Evolutionary conservation across 2,329 filamentous ascomycete genomes (phyloP), one percentile per base, ranked within the genome.

Genomic region (Aspergillus nomiae): DNA sequence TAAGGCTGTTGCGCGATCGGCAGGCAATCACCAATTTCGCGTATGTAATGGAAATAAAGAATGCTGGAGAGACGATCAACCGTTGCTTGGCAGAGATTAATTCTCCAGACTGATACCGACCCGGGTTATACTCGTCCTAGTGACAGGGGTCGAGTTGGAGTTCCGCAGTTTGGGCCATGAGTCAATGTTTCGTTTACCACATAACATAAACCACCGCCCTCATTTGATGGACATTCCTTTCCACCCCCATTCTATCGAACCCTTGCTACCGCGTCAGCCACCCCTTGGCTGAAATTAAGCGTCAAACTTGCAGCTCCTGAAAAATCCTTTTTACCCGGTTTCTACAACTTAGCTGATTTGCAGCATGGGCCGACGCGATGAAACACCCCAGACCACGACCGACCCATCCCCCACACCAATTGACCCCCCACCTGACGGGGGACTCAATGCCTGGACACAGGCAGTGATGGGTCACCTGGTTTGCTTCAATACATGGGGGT

Each of bases 361-460:
- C 46, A 50, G 14, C 0, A 50, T 50, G 46, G 26, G 46, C 26
- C 26, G 11, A 30, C 24, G 26, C 46, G 14, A 30, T 19, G 46
- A 50, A 28, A n/a, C 16, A 26, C 16, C 46, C 21, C 21, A 26
- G 16, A 50, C 16, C 12, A 26, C 12, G 14, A n/a, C n/a, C 16
- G 51, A 24, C 19, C 30, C 51, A 54, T 36, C 32, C 4, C 30
- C 51, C 19, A 8, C 51, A 7, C 51, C 51, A 36, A 54, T 54
- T 24, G 51, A 53, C n/a, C 59, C 59, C 10, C 69, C 65, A 24
- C 68, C 67, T 0, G 69, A 72, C 30, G 68, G 67, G 11, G 69
- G 70, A 14, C 9, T 65, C 3, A 59, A 65, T n/a, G 69, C 67
- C 57, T 72, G 69, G 69, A 65, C 63, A 14, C 66, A 67, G 41